phyloP scores from a whole-genome alignment of 345 rosid species.

The sweet orange (Citrus sinensis) region DVS_A1.0 CM039166.1:20280001-20280500 shows the following conservation, averaged over 20 bases:
- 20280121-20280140: background rate
- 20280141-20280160: background rate
- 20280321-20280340: background rate
- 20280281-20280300: background rate
- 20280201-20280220: background rate
- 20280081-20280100: background rate
- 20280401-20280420: background rate
- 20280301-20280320: background rate
- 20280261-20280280: background rate
- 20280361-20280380: background rate
- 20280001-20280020: background rate
- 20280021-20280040: background rate
- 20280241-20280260: background rate
- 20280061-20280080: background rate
- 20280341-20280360: background rate
- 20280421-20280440: background rate
- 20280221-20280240: no score
- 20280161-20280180: background rate
- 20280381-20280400: background rate
- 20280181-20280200: background rate
- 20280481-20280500: constrained; percentile 17
- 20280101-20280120: background rate
- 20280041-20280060: background rate
- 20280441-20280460: background rate
- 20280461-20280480: background rate